A percentile compares a stretch with the other conserved stretches of the same genome.
phyloP scores from a whole-genome alignment of 129 eudicot species.

The Cynara cardunculus region DNA sequence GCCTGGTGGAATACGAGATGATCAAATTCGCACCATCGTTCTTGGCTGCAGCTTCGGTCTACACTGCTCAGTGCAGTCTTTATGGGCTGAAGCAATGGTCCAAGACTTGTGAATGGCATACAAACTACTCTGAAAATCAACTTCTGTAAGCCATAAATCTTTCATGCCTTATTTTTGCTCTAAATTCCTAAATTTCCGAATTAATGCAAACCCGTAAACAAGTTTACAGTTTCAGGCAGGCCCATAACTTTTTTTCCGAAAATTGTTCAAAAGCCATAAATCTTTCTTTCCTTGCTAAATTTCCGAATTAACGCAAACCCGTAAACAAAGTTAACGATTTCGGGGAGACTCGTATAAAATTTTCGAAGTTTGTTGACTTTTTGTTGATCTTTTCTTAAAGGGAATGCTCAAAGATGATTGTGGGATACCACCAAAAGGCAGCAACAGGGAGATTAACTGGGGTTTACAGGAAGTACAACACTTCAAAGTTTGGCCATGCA shows the following conservation, averaged over 20 bases:
- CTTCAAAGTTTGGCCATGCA: conserved; percentile 68
- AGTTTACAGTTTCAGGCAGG: neutral
- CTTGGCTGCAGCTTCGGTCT: conserved; percentile 85
- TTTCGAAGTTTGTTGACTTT: neutral
- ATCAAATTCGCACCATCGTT: conserved; percentile 69
- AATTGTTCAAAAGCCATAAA: too few relatives aligned
- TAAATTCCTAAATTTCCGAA: neutral
- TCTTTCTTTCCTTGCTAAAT: neutral
- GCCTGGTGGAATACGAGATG: conserved; percentile 87
- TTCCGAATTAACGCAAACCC: neutral
- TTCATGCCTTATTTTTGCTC: neutral
- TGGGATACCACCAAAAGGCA: conserved; percentile 66
- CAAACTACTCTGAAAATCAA: conserved; percentile 68
- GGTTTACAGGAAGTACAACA: conserved; percentile 73
- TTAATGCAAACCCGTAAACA: neutral
- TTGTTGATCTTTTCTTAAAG: conserved; percentile 29
- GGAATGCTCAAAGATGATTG: conserved; percentile 78
- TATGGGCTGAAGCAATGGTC: conserved; percentile 72
- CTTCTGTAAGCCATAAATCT: conserved; percentile 52
- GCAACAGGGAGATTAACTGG: conserved; percentile 79
- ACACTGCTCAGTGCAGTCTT: conserved; percentile 80
- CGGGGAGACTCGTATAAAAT: neutral
- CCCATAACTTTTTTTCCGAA: too few relatives aligned
- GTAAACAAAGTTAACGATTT: neutral
- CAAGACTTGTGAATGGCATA: conserved; percentile 77